Conservation (phyloP, 2,329 filamentous ascomycete genomes). For the Hypomyces rosellus region DNA sequence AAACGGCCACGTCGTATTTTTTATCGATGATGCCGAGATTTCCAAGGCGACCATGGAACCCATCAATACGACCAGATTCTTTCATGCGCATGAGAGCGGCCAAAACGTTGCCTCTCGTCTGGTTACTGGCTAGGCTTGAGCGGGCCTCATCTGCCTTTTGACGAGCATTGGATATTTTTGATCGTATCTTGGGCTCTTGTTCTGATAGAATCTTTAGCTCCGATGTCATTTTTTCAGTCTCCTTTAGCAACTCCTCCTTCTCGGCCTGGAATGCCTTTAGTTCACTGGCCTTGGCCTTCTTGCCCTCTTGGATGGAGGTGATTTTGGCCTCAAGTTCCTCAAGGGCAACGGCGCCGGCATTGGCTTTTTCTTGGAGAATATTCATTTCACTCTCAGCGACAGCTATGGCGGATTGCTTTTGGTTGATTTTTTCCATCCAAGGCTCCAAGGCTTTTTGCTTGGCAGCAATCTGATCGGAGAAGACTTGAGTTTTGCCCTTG, state of each 20-base stretch:
- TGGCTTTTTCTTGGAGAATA: constrained; percentile 84
- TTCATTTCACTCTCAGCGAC: constrained; percentile 92
- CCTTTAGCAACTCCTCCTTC: constrained; percentile 65
- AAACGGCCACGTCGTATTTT: constrained; percentile 96
- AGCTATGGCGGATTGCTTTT: constrained; percentile 89
- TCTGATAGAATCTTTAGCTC: constrained; percentile 66
- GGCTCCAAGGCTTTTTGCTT: constrained; percentile 95
- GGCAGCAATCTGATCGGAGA: constrained; percentile 83
- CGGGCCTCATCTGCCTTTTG: constrained; percentile 96
- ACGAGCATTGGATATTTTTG: constrained; percentile 79
- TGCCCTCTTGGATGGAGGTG: constrained; percentile 62
- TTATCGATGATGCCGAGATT: constrained; percentile 91
- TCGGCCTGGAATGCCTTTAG: constrained; percentile 70
- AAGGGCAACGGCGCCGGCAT: constrained; percentile 76
- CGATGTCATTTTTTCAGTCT: constrained; percentile 63
- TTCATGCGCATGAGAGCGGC: constrained; percentile 89
- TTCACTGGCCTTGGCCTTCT: constrained; percentile 63
- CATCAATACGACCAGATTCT: constrained; percentile 93
- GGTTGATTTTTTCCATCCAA: constrained; percentile 95
- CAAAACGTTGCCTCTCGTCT: constrained; percentile 89
- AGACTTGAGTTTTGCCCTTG: constrained; percentile 91
- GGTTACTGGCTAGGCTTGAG: constrained; percentile 80
- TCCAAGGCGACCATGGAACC: constrained; percentile 90
- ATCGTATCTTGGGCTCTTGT: constrained; percentile 75
- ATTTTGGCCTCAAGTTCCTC: constrained; percentile 81